phyloP scores from a whole-genome alignment of 2,329 filamentous ascomycete genomes.

The Chaetomium olivaceum region DNA sequence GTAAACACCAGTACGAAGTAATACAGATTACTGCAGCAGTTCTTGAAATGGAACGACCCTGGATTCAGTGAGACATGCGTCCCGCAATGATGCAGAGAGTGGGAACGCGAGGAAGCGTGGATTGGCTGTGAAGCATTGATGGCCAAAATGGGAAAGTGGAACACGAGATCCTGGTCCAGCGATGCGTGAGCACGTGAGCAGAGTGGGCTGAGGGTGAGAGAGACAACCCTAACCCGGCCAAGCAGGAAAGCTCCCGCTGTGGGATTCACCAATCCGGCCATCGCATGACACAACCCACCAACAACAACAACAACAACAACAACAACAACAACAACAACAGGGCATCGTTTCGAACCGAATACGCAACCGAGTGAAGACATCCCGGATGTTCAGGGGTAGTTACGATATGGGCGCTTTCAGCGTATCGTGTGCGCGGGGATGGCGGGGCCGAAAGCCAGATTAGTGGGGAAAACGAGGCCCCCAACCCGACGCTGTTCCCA shows the following conservation, averaged over 20 bases:
- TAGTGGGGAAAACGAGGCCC: not conserved
- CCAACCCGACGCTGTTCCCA: not conserved
- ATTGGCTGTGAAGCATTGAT: not conserved
- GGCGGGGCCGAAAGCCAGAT: not conserved
- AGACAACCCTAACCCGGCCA: slow-evolving; percentile 1
- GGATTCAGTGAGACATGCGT: not conserved
- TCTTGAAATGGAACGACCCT: not conserved
- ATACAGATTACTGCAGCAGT: not conserved
- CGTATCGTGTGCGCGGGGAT: no score
- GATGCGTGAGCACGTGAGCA: slow-evolving; percentile 7
- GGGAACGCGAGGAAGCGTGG: not conserved
- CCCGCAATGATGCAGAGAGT: not conserved
- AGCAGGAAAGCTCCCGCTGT: no score
- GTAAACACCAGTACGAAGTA: not conserved
- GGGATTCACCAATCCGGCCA: no score
- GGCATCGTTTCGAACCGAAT: not conserved
- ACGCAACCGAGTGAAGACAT: not conserved
- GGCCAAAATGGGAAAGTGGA: not conserved
- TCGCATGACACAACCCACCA: not conserved
- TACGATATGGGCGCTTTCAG: no score
- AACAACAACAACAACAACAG: no score
- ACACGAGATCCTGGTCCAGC: not conserved
- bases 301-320: no score
- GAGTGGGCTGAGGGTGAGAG: not conserved
- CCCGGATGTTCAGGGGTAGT: no score